phyloP scores from a whole-genome alignment of 2,329 filamentous ascomycete species.

The Septoria linicola region DNA sequence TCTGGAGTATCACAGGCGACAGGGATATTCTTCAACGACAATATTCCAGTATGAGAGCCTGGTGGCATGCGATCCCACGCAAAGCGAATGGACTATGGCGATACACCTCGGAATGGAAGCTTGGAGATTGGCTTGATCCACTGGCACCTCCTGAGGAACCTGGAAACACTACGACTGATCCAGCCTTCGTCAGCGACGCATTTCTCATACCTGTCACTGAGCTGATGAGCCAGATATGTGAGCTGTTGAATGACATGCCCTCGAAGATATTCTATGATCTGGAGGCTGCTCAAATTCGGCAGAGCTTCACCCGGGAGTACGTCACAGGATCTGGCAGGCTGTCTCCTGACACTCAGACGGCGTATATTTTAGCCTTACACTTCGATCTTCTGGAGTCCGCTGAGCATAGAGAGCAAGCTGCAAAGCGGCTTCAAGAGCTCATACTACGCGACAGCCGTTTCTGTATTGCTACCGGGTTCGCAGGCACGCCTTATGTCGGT shows the following conservation, averaged over 20 bases:
- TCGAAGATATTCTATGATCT: conserved; percentile 21
- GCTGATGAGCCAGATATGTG: conserved; percentile 1
- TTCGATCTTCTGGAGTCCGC: conserved; percentile 31
- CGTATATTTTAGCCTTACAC: conserved; percentile 28
- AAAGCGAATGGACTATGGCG: conserved; percentile 41
- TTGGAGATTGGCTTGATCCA: conserved; percentile 47
- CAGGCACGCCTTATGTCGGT: conserved; percentile 59
- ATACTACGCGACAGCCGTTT: conserved; percentile 29
- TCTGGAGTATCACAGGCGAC: conserved; percentile 41
- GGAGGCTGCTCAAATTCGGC: conserved; percentile 35
- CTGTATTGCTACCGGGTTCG: conserved; percentile 41
- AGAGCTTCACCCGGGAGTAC: conserved; percentile 35
- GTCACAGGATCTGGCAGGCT: conserved; percentile 35
- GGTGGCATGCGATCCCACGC: conserved; percentile 39
- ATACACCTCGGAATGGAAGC: conserved; percentile 35
- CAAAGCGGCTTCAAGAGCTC: conserved; percentile 31
- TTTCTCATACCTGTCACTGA: conserved; percentile 4
- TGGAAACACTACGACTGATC: conserved; percentile 22
- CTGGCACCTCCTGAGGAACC: conserved; percentile 39
- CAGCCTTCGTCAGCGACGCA: conserved; percentile 6
- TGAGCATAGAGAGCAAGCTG: conserved; percentile 17
- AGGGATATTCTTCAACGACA: conserved; percentile 38
- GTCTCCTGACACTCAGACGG: conserved; percentile 39
- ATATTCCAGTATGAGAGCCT: conserved; percentile 40
- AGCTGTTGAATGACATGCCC: background rate